phyloP scores from a whole-genome alignment of 139 green algal genomes.

The Deuterostichococcus epilithicus region DNA sequence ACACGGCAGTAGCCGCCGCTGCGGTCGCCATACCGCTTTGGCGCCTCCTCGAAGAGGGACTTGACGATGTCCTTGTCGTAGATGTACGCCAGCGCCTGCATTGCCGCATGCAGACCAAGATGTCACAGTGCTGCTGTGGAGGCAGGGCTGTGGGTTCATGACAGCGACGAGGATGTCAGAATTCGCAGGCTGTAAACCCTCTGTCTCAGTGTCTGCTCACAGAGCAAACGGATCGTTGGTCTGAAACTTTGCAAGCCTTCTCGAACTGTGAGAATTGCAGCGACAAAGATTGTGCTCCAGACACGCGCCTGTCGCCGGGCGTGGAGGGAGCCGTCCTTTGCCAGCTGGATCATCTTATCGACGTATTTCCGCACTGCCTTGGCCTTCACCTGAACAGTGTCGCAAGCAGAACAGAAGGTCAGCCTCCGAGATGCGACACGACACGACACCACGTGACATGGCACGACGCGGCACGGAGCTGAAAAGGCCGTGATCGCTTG shows the following conservation, averaged over 20 bases:
- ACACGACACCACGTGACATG: not conserved
- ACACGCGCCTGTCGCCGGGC: slow-evolving; percentile 63
- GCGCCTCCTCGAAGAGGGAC: slow-evolving; percentile 83
- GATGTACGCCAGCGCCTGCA: slow-evolving; percentile 82
- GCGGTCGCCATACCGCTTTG: slow-evolving; percentile 79
- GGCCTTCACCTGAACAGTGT: slow-evolving; percentile 62
- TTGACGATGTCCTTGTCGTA: slow-evolving; percentile 91
- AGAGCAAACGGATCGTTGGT: not conserved
- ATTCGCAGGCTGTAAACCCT: not conserved
- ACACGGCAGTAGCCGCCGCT: slow-evolving; percentile 91
- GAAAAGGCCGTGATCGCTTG: not conserved
- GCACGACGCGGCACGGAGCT: not conserved
- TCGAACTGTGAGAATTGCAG: not conserved
- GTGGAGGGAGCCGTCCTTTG: slow-evolving; percentile 88
- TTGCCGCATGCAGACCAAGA: not conserved
- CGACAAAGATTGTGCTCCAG: not conserved
- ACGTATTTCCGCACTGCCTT: slow-evolving; percentile 93
- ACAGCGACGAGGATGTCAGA: not conserved
- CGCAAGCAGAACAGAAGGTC: not conserved
- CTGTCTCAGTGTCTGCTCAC: not conserved
- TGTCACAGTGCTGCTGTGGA: too few relatives aligned
- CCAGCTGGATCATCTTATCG: slow-evolving; percentile 98
- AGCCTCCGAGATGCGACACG: not conserved
- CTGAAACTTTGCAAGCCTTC: not conserved
- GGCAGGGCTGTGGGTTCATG: too few relatives aligned